Evolutionary conservation across 139 green algal genomes (phyloP), one percentile per base, ranked within the genome.

Genomic region (Haematococcus lacustris): DNA sequence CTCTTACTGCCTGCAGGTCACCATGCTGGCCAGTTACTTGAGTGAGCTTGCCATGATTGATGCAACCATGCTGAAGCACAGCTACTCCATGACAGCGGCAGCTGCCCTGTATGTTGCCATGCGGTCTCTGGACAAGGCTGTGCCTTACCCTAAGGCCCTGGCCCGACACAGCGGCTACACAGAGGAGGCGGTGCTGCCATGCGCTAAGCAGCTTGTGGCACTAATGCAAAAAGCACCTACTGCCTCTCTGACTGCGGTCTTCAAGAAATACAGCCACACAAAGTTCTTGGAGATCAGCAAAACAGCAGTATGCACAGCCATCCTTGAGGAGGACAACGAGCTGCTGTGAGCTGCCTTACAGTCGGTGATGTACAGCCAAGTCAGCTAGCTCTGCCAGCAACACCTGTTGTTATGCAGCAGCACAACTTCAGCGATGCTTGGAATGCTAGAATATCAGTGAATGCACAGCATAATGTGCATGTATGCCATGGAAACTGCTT

Each of bases 241-340:
- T 63, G 76, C 74, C 66, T 80, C 59, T 13, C 82, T 97, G 37
- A 73, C 78, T 26, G 93, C 94, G 6, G 90, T 98, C 17, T 89
- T 92, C 82, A 97, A 98, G 73, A 98, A 98, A 86, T 98, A 97
- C 82, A 81, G 61, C 38, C 76, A 70, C 43, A 28, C 74, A 41
- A 95, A 96, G 82, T 91, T 88, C 61, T 72, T 78, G 62, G 84
- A 91, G 75, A 87, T 96, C 25, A 83, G 89, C 51, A 88, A 78
- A 71, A 68, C 89, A 33, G 37, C 71, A 21, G 71, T 82, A 30
- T 74, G 76, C 3, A 53, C 77, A 25, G 60, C 63, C 30, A 71
- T 84, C 35, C 61, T 78, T 1, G 66, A 76, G 32, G 78, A 80
- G 25, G n/a, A n/a, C n/a, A n/a, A n/a, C n/a, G n/a, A n/a, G n/a